Evolutionary conservation across 306 rosid species (phyloP).

Genomic region (Lablab purpureus): DNA sequence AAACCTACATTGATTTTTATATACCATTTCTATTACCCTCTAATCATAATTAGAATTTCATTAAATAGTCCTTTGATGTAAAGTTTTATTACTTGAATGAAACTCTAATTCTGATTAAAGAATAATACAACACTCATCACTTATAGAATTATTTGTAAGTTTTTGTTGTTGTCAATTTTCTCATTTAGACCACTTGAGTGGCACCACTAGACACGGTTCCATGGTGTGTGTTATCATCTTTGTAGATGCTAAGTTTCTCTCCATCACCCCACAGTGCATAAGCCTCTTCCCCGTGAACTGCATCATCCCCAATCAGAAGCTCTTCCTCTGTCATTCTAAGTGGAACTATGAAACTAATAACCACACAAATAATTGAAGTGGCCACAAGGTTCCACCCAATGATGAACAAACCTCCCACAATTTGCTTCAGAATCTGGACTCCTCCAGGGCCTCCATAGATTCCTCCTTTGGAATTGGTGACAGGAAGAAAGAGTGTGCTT

Average conservation of each 20-base stretch:
- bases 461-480: slow-evolving; percentile 50
- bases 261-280: slow-evolving; percentile 74
- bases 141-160: too few relatives aligned
- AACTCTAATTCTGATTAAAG: too few relatives aligned
- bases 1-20: too few relatives aligned
- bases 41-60: too few relatives aligned
- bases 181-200: slow-evolving; percentile 51
- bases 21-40: too few relatives aligned
- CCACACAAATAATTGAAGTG: slow-evolving; percentile 59
- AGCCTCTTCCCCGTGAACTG: slow-evolving; percentile 75
- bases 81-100: too few relatives aligned
- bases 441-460: slow-evolving; percentile 66
- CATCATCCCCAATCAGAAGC: slow-evolving; percentile 65
- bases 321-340: slow-evolving; percentile 67
- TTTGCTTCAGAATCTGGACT: slow-evolving; percentile 59
- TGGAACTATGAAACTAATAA: slow-evolving; percentile 43
- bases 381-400: slow-evolving; percentile 61
- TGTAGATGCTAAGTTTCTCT: slow-evolving; percentile 52
- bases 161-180: too few relatives aligned
- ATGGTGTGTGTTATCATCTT: slow-evolving; percentile 49
- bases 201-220: slow-evolving; percentile 46
- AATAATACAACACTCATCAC: too few relatives aligned
- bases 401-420: slow-evolving; percentile 56
- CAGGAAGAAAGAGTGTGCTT: slow-evolving; percentile 51
- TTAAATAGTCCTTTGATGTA: too few relatives aligned